Evolutionary conservation across 805 yeast species (phyloP), one percentile per base, ranked within the genome.

Genomic region (Saccharomyces cerevisiae): DNA sequence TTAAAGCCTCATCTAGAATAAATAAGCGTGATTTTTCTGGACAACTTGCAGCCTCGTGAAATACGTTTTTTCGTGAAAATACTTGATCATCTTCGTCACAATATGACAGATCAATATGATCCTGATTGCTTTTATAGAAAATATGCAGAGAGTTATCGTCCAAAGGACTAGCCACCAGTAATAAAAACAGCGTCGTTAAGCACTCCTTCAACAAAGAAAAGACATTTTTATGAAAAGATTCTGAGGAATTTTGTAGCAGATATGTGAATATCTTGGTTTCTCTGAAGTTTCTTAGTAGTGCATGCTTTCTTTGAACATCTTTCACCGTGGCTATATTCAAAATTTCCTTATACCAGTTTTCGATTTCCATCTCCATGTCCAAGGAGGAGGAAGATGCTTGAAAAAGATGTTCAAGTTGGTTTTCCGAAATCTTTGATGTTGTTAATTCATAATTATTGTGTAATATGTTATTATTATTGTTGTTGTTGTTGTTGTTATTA

Each of bases 181-280:
- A 73, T 57, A 85, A 72, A 63, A 92, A 89, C 2, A 91, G 80
- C 57, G 82, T 84, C 0, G 96, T 85, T 28, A 89, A 64, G 6
- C 64, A 58, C 41, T 64, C 67, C 14, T 57, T 65, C 2, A 66
- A 48, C 5, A 61, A 53, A 21, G 43, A 36, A 17, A 36, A 36
- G 22, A 59, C 41, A 28, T 54, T 53, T 24, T 58, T 60, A 53
- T 66, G 66, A 17, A 59, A 58, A 17, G 59, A 51, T 41, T 57
- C 54, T 8, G 49, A 36, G 4, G 43, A 17, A n/a, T 36, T 36
- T 9, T 36, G 22, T 36, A 36, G 22, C 17, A 36, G 22, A 17
- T 36, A 36, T 17, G 43, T 10, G 2, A 61, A 58, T 4, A 70
- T 61, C 53, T 63, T 67, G 28, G 70, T 56, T 13, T 48, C 48